Percentiles rank a stretch among this genome's conserved stretches.
Conservation (phyloP, 441 rosid species). For the Gossypium trilobum region DNA sequence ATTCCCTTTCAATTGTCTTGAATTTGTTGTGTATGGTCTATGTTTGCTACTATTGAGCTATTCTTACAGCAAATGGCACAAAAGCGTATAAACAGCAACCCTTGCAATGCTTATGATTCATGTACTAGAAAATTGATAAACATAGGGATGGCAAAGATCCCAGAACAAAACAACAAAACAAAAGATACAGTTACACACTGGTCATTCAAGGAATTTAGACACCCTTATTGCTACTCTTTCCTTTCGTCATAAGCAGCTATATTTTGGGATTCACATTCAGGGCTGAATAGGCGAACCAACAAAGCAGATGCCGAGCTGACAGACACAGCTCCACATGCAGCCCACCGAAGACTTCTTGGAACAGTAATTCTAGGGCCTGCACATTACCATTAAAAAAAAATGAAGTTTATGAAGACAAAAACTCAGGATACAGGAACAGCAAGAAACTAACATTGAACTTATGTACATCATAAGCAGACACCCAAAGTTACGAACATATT, state of each 20-base stretch:
- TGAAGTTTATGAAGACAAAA: background rate
- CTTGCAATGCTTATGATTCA: background rate
- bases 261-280: conserved; percentile 94
- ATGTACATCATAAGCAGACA: background rate
- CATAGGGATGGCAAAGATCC: no score
- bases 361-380: conserved; percentile 73
- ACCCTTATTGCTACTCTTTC: conserved; percentile 7
- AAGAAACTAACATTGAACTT: background rate
- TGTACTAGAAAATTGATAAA: background rate
- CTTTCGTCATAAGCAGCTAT: conserved; percentile 65
- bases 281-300: conserved; percentile 72
- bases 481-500: background rate
- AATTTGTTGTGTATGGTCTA: background rate
- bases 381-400: background rate
- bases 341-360: conserved; percentile 90
- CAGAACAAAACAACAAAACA: background rate
- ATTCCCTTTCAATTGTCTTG: no score
- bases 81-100: background rate
- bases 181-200: no score
- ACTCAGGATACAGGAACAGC: background rate
- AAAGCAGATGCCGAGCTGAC: conserved; percentile 54
- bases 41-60: background rate
- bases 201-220: background rate
- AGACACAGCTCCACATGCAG: conserved; percentile 69
- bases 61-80: background rate